Evolutionary conservation across 2,329 filamentous ascomycete genomes (phyloP).

Genomic region (Colletotrichum limetticola): DNA sequence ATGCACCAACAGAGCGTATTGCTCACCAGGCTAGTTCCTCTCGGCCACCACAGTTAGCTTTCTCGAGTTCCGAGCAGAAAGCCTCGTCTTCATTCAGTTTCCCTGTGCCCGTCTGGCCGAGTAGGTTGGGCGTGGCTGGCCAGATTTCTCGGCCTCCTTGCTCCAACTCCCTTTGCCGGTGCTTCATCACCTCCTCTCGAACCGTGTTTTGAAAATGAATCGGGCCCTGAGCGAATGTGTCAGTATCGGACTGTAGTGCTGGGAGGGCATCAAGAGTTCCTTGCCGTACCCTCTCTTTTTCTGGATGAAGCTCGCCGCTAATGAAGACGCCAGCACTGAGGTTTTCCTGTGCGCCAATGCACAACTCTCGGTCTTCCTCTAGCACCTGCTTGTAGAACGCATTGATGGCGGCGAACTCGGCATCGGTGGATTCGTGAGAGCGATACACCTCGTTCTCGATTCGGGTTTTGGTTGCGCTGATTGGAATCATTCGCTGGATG

Average conservation of each 20-base stretch:
- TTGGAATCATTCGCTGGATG: constrained; percentile 61
- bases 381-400: constrained; percentile 63
- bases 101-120: constrained; percentile 38
- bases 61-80: constrained; percentile 42
- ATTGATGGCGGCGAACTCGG: constrained; percentile 57
- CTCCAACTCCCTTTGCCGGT: constrained; percentile 40
- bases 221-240: constrained; percentile 46
- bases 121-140: constrained; percentile 41
- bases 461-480: constrained; percentile 51
- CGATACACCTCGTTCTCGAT: constrained; percentile 64
- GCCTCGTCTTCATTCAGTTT: constrained; percentile 42
- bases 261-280: too few relatives aligned
- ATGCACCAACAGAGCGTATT: background rate
- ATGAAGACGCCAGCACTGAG: constrained; percentile 61
- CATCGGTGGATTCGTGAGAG: constrained; percentile 56
- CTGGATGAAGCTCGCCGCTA: constrained; percentile 63
- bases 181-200: constrained; percentile 41
- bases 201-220: constrained; percentile 53
- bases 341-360: constrained; percentile 60
- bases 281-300: constrained; percentile 55
- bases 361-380: constrained; percentile 62
- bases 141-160: constrained; percentile 42
- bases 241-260: constrained; percentile 32
- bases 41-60: constrained; percentile 12
- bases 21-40: constrained; percentile 37